Conservation (phyloP, 495 filamentous ascomycete genomes). For the Penicillium canariense region DNA sequence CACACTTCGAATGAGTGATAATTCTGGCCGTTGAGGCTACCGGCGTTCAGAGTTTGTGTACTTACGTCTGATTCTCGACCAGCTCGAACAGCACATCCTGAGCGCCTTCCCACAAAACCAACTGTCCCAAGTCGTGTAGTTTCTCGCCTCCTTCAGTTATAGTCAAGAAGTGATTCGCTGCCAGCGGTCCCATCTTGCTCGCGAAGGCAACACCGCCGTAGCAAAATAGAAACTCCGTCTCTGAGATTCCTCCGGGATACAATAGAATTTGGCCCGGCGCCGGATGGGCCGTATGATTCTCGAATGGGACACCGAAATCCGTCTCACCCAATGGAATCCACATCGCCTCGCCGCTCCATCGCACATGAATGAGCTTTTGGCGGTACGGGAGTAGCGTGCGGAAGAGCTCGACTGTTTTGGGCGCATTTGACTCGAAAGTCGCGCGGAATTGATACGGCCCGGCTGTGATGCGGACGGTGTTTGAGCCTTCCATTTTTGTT, state of each 20-base stretch:
- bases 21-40: not conserved
- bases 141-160: constrained; percentile 23
- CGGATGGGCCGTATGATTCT: constrained; percentile 29
- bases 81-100: constrained; percentile 26
- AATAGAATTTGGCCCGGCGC: constrained; percentile 23
- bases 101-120: constrained; percentile 22
- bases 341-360: constrained; percentile 27
- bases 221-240: constrained; percentile 28
- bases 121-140: constrained; percentile 16
- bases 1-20: not conserved
- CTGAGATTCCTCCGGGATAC: constrained; percentile 27
- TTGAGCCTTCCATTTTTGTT: constrained; percentile 1
- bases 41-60: not conserved
- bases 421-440: constrained; percentile 21
- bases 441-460: constrained; percentile 22
- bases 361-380: constrained; percentile 29
- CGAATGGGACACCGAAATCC: constrained; percentile 23
- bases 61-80: constrained; percentile 16
- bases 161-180: constrained; percentile 29
- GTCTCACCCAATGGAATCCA: constrained; percentile 30
- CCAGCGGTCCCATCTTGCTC: constrained; percentile 26
- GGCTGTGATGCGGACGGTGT: constrained; percentile 20
- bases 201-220: constrained; percentile 26
- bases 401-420: constrained; percentile 25
- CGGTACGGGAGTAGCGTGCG: constrained; percentile 23